Percentiles rank a stretch among this genome's conserved stretches.
phyloP scores from a whole-genome alignment of 345 rosid genomes.

The Aegle marmelos region DNA sequence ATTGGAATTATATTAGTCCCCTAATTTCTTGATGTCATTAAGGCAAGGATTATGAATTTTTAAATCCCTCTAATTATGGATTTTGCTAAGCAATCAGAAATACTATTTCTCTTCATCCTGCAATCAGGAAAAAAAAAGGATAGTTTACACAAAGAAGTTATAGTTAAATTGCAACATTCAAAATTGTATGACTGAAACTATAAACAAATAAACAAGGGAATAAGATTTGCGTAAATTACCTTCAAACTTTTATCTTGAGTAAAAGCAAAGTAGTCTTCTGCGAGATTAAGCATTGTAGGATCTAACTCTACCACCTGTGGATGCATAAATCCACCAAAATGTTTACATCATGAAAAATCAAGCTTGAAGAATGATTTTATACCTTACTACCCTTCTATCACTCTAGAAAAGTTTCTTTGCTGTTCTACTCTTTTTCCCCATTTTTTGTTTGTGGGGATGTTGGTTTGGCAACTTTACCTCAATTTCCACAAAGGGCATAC shows the following conservation, averaged over 20 bases:
- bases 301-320: constrained; percentile 90
- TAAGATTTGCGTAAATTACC: constrained; percentile 34
- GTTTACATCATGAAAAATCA: background rate
- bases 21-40: background rate
- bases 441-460: background rate
- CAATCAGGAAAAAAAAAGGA: background rate
- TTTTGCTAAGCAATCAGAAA: background rate
- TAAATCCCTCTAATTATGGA: background rate
- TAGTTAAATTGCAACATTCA: background rate
- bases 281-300: constrained; percentile 52
- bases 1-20: background rate
- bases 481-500: constrained; percentile 53
- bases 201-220: background rate
- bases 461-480: constrained; percentile 50
- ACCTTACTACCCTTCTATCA: background rate
- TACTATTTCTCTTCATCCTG: background rate
- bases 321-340: constrained; percentile 11
- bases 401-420: background rate
- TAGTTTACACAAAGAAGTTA: background rate
- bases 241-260: constrained; percentile 51
- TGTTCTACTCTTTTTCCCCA: background rate
- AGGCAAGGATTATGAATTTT: background rate
- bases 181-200: background rate
- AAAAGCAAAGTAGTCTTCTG: constrained; percentile 72
- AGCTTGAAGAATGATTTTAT: constrained; percentile 10